phyloP scores from a whole-genome alignment of 805 yeast species.

The Candida xiaguanensis region DNA sequence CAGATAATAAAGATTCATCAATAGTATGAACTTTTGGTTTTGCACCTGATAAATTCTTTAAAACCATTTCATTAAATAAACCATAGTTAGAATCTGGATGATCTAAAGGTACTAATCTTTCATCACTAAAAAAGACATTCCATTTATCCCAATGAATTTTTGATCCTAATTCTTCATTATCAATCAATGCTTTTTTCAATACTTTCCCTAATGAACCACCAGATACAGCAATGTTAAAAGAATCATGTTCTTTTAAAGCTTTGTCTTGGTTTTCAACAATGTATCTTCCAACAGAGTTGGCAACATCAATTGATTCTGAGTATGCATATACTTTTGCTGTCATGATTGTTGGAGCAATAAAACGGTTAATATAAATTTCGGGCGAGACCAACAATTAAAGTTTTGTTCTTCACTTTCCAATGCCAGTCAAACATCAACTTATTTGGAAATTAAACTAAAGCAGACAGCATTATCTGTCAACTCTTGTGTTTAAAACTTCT shows the following conservation, averaged over 20 bases:
- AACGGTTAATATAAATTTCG: too few species aligned
- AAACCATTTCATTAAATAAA: constrained; percentile 62
- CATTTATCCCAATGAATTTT: constrained; percentile 66
- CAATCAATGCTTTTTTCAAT: constrained; percentile 62
- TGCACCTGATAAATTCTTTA: constrained; percentile 40
- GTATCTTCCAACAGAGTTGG: constrained; percentile 61
- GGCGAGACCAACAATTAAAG: too few species aligned
- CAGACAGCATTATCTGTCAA: too few species aligned
- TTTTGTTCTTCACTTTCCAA: too few species aligned
- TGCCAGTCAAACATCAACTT: too few species aligned
- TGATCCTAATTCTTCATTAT: constrained; percentile 41
- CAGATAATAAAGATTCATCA: constrained; percentile 56
- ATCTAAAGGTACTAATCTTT: constrained; percentile 79
- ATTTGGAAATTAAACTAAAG: too few species aligned
- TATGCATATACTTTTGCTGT: constrained; percentile 44
- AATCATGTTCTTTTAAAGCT: constrained; percentile 43
- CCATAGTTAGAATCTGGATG: constrained; percentile 87
- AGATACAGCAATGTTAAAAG: constrained; percentile 75
- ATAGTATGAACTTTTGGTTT: constrained; percentile 67
- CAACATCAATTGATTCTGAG: constrained; percentile 55
- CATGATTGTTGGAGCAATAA: constrained; percentile 15
- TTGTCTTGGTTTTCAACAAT: constrained; percentile 59
- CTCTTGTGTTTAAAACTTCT: too few species aligned
- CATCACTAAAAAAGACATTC: constrained; percentile 87
- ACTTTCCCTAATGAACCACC: constrained; percentile 90